These are phyloP conservation scores for Cyclanthera cordifolia DNA, from an alignment of 306 rosid species.

Conservation along the genomic window DNA sequence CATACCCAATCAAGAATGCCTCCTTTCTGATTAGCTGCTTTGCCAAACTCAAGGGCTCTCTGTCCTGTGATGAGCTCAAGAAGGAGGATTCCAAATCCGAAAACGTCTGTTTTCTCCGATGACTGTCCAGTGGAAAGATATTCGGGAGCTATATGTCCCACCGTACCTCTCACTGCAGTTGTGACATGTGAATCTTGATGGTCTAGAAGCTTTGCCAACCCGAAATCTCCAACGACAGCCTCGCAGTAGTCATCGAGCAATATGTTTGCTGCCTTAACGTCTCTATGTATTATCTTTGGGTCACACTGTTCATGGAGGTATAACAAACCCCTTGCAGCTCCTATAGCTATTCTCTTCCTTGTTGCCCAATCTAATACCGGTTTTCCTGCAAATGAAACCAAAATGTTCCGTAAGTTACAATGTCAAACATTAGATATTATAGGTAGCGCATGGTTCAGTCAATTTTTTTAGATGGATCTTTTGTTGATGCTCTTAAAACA, in stretches of 20 bases:
- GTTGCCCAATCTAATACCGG: slow-evolving; percentile 80
- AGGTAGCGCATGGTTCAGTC: background rate
- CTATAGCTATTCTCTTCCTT: slow-evolving; percentile 76
- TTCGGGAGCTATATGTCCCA: slow-evolving; percentile 92
- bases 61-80: slow-evolving; percentile 85
- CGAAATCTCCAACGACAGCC: slow-evolving; percentile 95
- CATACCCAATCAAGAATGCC: slow-evolving; percentile 92
- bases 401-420: background rate
- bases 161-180: slow-evolving; percentile 89
- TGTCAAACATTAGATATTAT: background rate
- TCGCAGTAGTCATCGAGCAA: slow-evolving; percentile 87
- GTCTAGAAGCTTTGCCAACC: slow-evolving; percentile 89
- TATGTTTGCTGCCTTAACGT: slow-evolving; percentile 91
- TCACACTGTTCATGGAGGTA: slow-evolving; percentile 96
- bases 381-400: slow-evolving; percentile 31
- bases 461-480: background rate
- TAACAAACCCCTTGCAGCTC: slow-evolving; percentile 79
- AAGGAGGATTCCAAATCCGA: slow-evolving; percentile 82
- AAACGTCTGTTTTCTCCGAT: slow-evolving; percentile 89
- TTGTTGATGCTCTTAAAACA: background rate
- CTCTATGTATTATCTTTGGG: slow-evolving; percentile 89
- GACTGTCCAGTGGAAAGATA: slow-evolving; percentile 96
- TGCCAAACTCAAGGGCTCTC: slow-evolving; percentile 80
- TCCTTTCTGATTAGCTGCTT: slow-evolving; percentile 80
- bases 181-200: slow-evolving; percentile 94